A percentile compares a stretch with the other conserved stretches of the same genome.
Conservation (phyloP, 2,329 filamentous ascomycete species). For the Aspergillus floridensis region DNA sequence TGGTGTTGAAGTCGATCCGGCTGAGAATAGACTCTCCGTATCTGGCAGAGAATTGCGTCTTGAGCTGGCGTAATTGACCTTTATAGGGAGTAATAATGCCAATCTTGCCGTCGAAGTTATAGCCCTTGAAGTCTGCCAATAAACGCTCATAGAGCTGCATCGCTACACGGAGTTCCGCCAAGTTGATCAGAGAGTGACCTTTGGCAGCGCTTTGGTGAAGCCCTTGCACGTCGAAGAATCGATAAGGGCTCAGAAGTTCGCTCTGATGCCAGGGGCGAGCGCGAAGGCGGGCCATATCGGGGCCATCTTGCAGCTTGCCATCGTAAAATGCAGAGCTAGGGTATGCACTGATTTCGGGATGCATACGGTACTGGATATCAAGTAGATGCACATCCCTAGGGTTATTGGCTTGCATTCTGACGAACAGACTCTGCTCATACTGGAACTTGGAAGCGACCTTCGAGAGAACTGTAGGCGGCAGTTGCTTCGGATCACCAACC, state of each 20-base stretch:
- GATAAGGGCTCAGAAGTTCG: slow-evolving; percentile 80
- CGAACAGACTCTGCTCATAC: slow-evolving; percentile 97
- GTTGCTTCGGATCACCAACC: slow-evolving; percentile 94
- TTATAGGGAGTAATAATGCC: slow-evolving; percentile 99
- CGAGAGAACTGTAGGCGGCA: slow-evolving; percentile 93
- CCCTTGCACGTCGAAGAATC: slow-evolving; percentile 95
- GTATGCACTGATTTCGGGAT: slow-evolving; percentile 90
- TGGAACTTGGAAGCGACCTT: slow-evolving; percentile 88
- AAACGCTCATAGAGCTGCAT: slow-evolving; percentile 81
- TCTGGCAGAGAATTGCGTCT: slow-evolving; percentile 65
- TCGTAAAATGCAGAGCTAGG: slow-evolving; percentile 93
- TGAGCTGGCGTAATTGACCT: slow-evolving; percentile 79
- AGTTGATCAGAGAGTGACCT: slow-evolving; percentile 87
- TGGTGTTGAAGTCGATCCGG: slow-evolving; percentile 95
- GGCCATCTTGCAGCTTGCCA: slow-evolving; percentile 77
- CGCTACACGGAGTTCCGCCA: slow-evolving; percentile 80
- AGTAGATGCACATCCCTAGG: slow-evolving; percentile 85
- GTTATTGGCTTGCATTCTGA: slow-evolving; percentile 94
- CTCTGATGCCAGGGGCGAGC: slow-evolving; percentile 81
- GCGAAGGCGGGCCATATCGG: slow-evolving; percentile 74
- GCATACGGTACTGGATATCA: slow-evolving; percentile 99
- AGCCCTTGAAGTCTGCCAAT: slow-evolving; percentile 65
- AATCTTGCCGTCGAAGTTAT: slow-evolving; percentile 76
- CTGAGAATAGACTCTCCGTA: slow-evolving; percentile 75
- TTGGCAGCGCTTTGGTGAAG: slow-evolving; percentile 76